Evolutionary conservation across 1,284 basidiomycete species (phyloP).

Genomic region (Heliocybe sulcata): DNA sequence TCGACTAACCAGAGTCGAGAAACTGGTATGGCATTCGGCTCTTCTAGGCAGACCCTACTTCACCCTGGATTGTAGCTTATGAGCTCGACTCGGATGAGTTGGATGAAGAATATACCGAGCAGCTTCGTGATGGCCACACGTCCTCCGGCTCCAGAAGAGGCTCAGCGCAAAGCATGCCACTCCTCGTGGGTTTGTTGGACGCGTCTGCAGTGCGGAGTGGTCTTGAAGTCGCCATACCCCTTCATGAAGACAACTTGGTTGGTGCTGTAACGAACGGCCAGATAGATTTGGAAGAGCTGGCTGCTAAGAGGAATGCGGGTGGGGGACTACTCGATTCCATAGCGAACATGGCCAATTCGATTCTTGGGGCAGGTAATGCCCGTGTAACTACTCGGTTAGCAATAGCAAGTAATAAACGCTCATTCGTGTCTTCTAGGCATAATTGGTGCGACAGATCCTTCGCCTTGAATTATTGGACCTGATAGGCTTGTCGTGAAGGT

Average conservation of each 20-base stretch:
- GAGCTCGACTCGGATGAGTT: conserved; percentile 74
- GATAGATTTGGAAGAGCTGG: conserved; percentile 60
- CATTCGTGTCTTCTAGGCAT: conserved; percentile 46
- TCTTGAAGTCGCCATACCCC: conserved; percentile 42
- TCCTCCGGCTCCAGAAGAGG: conserved; percentile 26
- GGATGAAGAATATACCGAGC: conserved; percentile 45
- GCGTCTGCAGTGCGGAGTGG: conserved; percentile 48
- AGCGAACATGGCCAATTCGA: conserved; percentile 95
- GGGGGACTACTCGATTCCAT: conserved; percentile 81
- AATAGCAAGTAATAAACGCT: conserved; percentile 7
- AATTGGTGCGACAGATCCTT: conserved; percentile 49
- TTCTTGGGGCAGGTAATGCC: conserved; percentile 81
- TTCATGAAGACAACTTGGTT: conserved; percentile 29
- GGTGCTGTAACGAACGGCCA: conserved; percentile 25
- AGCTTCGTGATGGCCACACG: conserved; percentile 25
- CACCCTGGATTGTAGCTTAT: conserved; percentile 41
- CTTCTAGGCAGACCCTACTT: not conserved
- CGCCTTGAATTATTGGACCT: conserved; percentile 1
- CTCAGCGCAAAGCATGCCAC: conserved; percentile 55
- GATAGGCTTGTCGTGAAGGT: conserved; percentile 34
- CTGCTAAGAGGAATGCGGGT: conserved; percentile 59
- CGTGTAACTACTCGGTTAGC: not conserved
- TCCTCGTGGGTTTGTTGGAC: conserved; percentile 71
- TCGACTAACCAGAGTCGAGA: conserved; percentile 71
- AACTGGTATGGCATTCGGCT: conserved; percentile 48